Evolutionary conservation across 1,284 basidiomycete species (phyloP), one percentile per base, ranked within the genome.

Genomic region (Agroathelia rolfsii): DNA sequence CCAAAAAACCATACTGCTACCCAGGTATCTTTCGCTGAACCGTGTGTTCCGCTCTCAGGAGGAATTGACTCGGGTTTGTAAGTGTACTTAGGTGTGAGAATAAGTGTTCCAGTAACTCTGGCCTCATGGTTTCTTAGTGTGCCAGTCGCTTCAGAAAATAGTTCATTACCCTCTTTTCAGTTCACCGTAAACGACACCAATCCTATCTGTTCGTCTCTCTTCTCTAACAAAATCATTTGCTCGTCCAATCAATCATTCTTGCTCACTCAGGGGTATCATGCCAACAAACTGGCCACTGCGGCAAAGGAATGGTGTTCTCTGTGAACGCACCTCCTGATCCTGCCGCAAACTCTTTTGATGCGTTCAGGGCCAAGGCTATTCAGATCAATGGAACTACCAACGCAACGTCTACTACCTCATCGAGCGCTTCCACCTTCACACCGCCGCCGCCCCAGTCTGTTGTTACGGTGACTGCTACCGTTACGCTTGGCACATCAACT

Each of bases 251-350:
- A 7, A 1, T 3, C 32, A n/a, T n/a, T 11, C 9, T 25, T 36
- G 12, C 13, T 6, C 15, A 9, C 6, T n/a, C 12, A 26, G 30
- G 20, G n/a, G 22, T 11, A 34, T 27, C 30, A 52, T 46, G 46
- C 17, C 14, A 23, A n/a, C 17, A 32, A 14, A 22, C 30, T 7
- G 47, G 62, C 41, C 76, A 79, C 51, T 79, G 76, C 42, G 69
- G 71, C 34, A 43, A 52, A 32, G 75, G 73, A 45, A 76, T 77
- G 74, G 72, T 78, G 23, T 76, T 76, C 44, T 65, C 72, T 16
- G 61, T 77, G 44, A 77, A 78, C 53, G 71, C 70, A 46, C 70
- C 69, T 15, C 38, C 52, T 3, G 65, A 67, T 36, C 70, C 65
- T 32, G 40, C 60, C 15, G 46, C 62, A 29, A 76, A 72, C 53